These are phyloP conservation scores for Leptographium procerum DNA, from an alignment of 2,329 filamentous ascomycete species.

Conservation along the genomic window DNA sequence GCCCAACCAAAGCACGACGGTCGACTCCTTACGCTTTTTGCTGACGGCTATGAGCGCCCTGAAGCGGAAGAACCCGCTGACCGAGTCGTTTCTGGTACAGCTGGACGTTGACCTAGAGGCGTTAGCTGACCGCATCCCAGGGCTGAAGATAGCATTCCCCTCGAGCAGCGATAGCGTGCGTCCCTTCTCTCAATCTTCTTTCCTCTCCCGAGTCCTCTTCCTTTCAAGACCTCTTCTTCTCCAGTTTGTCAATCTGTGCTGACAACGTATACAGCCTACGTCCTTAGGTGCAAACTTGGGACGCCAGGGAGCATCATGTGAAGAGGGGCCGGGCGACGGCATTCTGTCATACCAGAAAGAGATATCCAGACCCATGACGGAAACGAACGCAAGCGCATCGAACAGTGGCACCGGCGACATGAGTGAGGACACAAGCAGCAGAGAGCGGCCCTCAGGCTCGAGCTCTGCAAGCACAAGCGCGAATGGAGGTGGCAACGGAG, in stretches of 20 bases:
- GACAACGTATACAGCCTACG: constrained; percentile 5
- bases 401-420: neutral
- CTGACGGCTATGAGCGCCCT: constrained; percentile 82
- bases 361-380: constrained; percentile 4
- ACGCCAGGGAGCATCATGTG: constrained; percentile 9
- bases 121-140: constrained; percentile 50
- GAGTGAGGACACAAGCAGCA: constrained; percentile 1
- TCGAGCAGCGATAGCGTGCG: constrained; percentile 40
- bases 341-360: constrained; percentile 27
- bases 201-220: neutral
- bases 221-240: neutral
- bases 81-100: constrained; percentile 89
- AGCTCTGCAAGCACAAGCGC: neutral
- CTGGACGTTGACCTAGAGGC: constrained; percentile 83
- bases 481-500: neutral
- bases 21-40: constrained; percentile 78
- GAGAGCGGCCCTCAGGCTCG: constrained; percentile 4
- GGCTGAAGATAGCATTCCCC: constrained; percentile 43
- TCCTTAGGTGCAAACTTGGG: neutral
- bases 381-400: neutral
- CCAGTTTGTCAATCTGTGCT: constrained; percentile 7
- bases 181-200: constrained; percentile 9
- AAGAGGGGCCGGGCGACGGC: constrained; percentile 20
- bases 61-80: constrained; percentile 78
- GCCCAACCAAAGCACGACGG: constrained; percentile 71